phyloP scores from a whole-genome alignment of 371 early-diverging fungal species.

The Mortierella sp. region DNA sequence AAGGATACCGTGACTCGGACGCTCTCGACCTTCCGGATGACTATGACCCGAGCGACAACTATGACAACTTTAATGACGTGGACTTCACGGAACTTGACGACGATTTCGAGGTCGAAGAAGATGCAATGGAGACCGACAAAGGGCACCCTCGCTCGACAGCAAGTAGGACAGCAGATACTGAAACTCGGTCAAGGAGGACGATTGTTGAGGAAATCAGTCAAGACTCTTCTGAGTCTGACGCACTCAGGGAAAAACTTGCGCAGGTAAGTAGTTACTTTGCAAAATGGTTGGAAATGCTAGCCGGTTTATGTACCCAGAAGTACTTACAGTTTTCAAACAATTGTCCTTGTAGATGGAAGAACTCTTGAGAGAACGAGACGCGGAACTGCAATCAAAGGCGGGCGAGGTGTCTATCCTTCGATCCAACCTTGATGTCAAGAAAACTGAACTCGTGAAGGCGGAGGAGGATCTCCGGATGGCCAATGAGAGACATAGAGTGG shows the following conservation, averaged over 20 bases:
- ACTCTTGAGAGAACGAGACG: slow-evolving; percentile 21
- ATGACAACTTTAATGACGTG: slow-evolving; percentile 27
- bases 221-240: slow-evolving; percentile 8
- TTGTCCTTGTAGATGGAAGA: slow-evolving; percentile 27
- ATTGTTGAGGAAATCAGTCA: not conserved
- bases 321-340: not conserved
- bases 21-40: slow-evolving; percentile 18
- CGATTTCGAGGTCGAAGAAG: slow-evolving; percentile 11
- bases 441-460: not conserved
- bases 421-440: slow-evolving; percentile 22
- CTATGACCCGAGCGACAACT: slow-evolving; percentile 12
- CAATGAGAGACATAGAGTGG: not conserved
- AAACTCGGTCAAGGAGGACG: not conserved
- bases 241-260: slow-evolving; percentile 22
- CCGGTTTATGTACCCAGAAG: no score
- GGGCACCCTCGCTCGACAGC: not conserved
- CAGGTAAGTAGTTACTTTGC: slow-evolving; percentile 14
- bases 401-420: slow-evolving; percentile 35
- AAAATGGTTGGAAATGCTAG: not conserved
- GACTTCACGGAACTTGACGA: slow-evolving; percentile 13
- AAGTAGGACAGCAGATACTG: not conserved
- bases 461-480: not conserved
- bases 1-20: slow-evolving; percentile 1
- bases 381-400: slow-evolving; percentile 24
- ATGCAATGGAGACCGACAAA: slow-evolving; percentile 11